These are phyloP conservation scores for Zopfochytrium polystomum DNA, from an alignment of 371 early-diverging fungal species.

Conservation along the genomic window DNA sequence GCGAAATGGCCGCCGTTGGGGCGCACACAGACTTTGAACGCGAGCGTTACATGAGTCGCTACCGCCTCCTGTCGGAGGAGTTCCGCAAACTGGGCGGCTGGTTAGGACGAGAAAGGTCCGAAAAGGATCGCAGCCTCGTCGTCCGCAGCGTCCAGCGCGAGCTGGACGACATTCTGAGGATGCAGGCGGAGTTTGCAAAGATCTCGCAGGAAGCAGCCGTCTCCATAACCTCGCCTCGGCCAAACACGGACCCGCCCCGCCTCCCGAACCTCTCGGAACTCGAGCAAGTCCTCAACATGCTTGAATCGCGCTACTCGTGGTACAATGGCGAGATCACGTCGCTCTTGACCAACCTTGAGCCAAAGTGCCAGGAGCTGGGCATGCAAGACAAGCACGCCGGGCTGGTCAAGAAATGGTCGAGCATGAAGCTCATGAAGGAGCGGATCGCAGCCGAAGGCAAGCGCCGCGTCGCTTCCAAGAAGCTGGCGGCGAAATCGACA, in stretches of 20 bases:
- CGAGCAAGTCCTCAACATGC: not conserved
- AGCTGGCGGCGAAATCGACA: not conserved
- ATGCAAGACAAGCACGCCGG: not conserved
- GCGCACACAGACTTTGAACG: constrained; percentile 5
- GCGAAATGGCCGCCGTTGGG: not conserved
- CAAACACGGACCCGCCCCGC: not conserved
- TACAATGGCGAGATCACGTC: constrained; percentile 1
- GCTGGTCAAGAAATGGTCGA: constrained; percentile 1
- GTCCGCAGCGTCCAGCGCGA: not conserved
- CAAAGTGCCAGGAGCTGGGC: not conserved
- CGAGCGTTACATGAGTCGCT: not conserved
- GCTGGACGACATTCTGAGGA: constrained; percentile 7
- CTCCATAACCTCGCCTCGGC: not conserved
- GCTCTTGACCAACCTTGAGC: not conserved
- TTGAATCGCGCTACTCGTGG: constrained; percentile 7
- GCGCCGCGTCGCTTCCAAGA: not conserved
- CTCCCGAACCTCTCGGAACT: constrained; percentile 2
- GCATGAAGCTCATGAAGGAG: not conserved
- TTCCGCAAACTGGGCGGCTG: not conserved
- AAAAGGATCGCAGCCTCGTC: not conserved
- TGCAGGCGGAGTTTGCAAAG: constrained; percentile 15
- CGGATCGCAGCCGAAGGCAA: not conserved
- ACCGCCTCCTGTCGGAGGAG: not conserved
- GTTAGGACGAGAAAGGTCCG: constrained; percentile 9
- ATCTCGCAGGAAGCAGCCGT: constrained; percentile 5